phyloP scores from a whole-genome alignment of 441 rosid species.

The Manihot esculenta region DNA sequence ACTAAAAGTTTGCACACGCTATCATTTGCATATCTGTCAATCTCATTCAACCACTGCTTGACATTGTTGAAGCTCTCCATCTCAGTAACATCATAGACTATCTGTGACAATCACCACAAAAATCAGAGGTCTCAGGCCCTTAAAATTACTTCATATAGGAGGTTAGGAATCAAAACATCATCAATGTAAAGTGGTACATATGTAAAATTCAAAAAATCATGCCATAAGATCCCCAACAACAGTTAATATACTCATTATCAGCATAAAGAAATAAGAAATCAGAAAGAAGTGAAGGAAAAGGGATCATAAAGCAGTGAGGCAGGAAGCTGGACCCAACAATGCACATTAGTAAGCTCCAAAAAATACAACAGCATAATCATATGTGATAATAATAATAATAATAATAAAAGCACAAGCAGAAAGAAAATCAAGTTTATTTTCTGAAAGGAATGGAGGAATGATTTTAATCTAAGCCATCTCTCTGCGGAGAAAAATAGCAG shows the following conservation, averaged over 20 bases:
- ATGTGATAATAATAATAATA: neutral
- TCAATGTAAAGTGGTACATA: neutral
- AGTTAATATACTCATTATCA: neutral
- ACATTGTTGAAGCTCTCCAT: conserved; percentile 97
- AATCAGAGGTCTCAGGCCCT: conserved; percentile 8
- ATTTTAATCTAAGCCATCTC: neutral
- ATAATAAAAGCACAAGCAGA: neutral
- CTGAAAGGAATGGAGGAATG: neutral
- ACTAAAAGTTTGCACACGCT: conserved; percentile 86
- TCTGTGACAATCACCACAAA: conserved; percentile 39
- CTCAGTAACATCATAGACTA: conserved; percentile 88
- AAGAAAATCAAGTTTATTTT: conserved; percentile 1
- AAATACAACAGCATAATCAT: neutral
- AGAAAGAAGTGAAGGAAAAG: neutral
- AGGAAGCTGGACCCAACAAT: neutral
- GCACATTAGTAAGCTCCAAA: too few relatives aligned
- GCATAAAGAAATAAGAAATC: too few relatives aligned
- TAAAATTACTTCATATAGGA: conserved; percentile 1
- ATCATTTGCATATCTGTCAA: conserved; percentile 84
- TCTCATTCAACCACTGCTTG: conserved; percentile 90
- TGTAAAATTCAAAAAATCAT: neutral
- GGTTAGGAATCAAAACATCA: neutral
- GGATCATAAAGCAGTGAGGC: neutral
- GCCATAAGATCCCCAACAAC: neutral
- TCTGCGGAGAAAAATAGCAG: neutral